Base-by-base conservation (phyloP, 139 green algal genomes). In the Picochlorum costavermella region DNA sequence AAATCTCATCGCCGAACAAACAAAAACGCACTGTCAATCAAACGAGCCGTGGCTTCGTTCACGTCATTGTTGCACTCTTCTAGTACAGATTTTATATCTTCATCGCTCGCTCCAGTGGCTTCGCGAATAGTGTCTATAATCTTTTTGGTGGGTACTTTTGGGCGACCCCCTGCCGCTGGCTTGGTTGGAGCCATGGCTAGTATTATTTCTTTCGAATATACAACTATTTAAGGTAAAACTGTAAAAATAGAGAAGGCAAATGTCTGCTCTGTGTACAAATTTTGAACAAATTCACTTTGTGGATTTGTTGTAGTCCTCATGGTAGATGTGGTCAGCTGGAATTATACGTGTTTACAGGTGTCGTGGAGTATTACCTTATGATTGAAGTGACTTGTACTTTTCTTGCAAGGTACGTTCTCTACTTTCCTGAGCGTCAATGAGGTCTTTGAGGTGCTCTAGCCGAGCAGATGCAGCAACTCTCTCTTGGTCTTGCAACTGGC, bases 401-500 rank as follows among this genome's bases (percentile, higher is more conserved):
- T 84, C 75, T 74, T 95, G 87, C 70, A 95, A 72, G 14, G 70
- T 56, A 13, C 30, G 10, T 76, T 95, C 86, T 2, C 76, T 64
- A 20, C 68, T 60, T 25, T 63, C 56, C 72, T 92, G 83, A 6
- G 33, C 60, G 17, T 46, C 14, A 26, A 94, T 58, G 50, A 87
- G 67, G 26, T 36, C 5, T 49, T 84, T 43, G 56, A 86, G 65
- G n/a, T 68, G 57, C 56, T 73, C 58, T 46, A 87, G 66, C 5
- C 86, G 71, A 23, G 78, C 70, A 12, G 85, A 80, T 2, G 75
- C 74, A 12, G 77, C 70, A 9, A 67, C 73, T 50, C 77, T 63
- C 78, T 94, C 86, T 50, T 74, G 73, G 64, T 87, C 78, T 53
- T 80, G 69, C 71, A 94, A 58, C 23, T 71, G 72, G 55, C 75